phyloP scores from a whole-genome alignment of 2,329 filamentous ascomycete genomes.

The Ampelomyces quisqualis region DNA sequence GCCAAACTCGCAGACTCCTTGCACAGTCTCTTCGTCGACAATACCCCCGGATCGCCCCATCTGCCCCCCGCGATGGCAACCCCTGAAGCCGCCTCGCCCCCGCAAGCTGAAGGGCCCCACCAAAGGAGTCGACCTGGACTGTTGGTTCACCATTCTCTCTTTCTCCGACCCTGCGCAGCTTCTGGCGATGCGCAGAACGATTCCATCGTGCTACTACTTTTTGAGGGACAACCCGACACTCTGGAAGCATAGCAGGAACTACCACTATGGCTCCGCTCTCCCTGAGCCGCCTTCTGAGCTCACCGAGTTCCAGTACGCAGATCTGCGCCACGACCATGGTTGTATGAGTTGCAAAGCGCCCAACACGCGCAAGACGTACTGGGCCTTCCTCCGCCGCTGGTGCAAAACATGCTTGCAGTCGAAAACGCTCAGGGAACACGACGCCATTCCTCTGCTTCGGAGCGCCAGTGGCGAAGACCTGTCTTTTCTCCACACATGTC shows the following conservation, averaged over 20 bases:
- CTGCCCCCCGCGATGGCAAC: slow-evolving; percentile 23
- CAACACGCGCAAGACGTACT: slow-evolving; percentile 46
- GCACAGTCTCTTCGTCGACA: too few species aligned
- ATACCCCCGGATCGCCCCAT: slow-evolving; percentile 12
- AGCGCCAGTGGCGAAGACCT: slow-evolving; percentile 31
- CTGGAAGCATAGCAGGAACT: slow-evolving; percentile 41
- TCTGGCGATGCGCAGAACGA: slow-evolving; percentile 38
- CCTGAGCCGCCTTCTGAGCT: slow-evolving; percentile 40
- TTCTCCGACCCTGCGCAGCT: slow-evolving; percentile 40
- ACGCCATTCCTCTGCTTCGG: slow-evolving; percentile 30
- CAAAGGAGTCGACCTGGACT: slow-evolving; percentile 36
- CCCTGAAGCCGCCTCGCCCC: slow-evolving; percentile 30
- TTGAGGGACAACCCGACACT: slow-evolving; percentile 39
- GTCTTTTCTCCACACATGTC: slow-evolving; percentile 29
- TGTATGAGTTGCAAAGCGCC: slow-evolving; percentile 43
- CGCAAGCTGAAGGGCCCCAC: slow-evolving; percentile 30
- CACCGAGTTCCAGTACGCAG: slow-evolving; percentile 45
- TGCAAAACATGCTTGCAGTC: slow-evolving; percentile 43
- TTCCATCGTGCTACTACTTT: slow-evolving; percentile 40
- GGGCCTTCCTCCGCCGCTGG: slow-evolving; percentile 47
- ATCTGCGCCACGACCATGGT: slow-evolving; percentile 43
- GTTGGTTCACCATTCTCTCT: slow-evolving; percentile 40
- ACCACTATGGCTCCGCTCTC: slow-evolving; percentile 37
- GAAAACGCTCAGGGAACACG: slow-evolving; percentile 37
- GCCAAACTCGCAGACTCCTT: too few species aligned